phyloP scores from a whole-genome alignment of 768 basidiomycete species.

The Candolleomyces eurysporus region DNA sequence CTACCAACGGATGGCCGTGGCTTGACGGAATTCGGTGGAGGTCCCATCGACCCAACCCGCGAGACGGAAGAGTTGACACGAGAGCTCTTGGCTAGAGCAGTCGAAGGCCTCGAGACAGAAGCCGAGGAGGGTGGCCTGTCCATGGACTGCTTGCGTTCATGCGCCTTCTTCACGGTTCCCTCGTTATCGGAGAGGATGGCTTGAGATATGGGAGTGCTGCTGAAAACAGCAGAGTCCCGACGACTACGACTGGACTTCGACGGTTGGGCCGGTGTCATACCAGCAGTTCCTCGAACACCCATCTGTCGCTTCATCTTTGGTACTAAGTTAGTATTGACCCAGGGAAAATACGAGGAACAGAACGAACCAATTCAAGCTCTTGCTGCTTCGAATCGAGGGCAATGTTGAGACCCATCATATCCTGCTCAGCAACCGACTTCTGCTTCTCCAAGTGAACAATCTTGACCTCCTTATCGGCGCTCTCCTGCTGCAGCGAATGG shows the following conservation, averaged over 20 bases:
- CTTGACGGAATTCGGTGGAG: slow-evolving; percentile 29
- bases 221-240: slow-evolving; percentile 57
- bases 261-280: slow-evolving; percentile 48
- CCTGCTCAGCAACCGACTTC: slow-evolving; percentile 67
- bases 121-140: slow-evolving; percentile 36
- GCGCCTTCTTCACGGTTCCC: slow-evolving; percentile 21
- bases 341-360: neutral
- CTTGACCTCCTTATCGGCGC: slow-evolving; percentile 81
- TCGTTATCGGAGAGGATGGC: slow-evolving; percentile 57
- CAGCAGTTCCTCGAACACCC: slow-evolving; percentile 54
- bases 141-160: slow-evolving; percentile 35
- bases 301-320: slow-evolving; percentile 62
- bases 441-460: slow-evolving; percentile 71
- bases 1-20: slow-evolving; percentile 35
- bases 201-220: slow-evolving; percentile 49
- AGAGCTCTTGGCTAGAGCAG: slow-evolving; percentile 19
- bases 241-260: slow-evolving; percentile 40
- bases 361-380: slow-evolving; percentile 81
- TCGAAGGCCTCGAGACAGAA: slow-evolving; percentile 35
- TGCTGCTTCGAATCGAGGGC: slow-evolving; percentile 94
- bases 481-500: slow-evolving; percentile 73
- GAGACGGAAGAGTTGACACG: slow-evolving; percentile 20
- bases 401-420: slow-evolving; percentile 81
- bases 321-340: slow-evolving; percentile 2
- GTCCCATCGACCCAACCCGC: slow-evolving; percentile 49